Evolutionary conservation across 768 basidiomycete genomes (phyloP), one percentile per base, ranked within the genome.

Genomic region (Amanita rubescens): DNA sequence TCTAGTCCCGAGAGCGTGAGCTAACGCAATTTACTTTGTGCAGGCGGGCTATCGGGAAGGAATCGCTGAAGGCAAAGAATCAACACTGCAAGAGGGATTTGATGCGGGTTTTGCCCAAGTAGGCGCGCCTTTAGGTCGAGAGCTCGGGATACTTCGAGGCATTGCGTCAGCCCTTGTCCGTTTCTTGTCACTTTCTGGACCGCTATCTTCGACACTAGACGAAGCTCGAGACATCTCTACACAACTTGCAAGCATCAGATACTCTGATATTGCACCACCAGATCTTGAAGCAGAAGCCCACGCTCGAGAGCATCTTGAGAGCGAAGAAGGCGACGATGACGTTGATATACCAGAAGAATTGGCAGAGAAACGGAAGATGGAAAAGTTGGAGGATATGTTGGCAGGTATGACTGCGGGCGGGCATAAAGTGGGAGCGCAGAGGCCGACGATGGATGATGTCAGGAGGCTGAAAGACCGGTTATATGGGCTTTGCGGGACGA

Each of bases 11-110:
- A 46, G 43, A 20, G 42, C 2, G 46, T 58, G 24, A 41, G 30
- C 19, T 17, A 47, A 51, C 24, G n/a, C 20, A 25, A 42, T 45
- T 41, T 12, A 42, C 41, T 19, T 42, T 22, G 22, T 34, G 48
- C 60, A 96, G 95, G 82, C 82, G 15, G 95, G 95, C 2, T 97
- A 97, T 63, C 82, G 95, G n/a, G 94, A 97, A 69, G 95, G 95
- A 5, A 95, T 98, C 60, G 88, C 85, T 0, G 83, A 86, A 3
- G 95, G 95, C 3, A 98, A 97, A 66, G 87, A 94, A 65, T 74
- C 79, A 0, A 84, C 84, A 2, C 75, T 97, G 1, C 95, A 99
- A 62, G 74, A 83, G 57, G 95, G 95, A 0, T 98, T 99, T 62
- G 91, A 99, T 67, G 71, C 75, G 3, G 93, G 90, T 1, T 97